These are phyloP conservation scores for Nemania serpens DNA, from an alignment of 2,329 filamentous ascomycete species.

Conservation along the genomic window DNA sequence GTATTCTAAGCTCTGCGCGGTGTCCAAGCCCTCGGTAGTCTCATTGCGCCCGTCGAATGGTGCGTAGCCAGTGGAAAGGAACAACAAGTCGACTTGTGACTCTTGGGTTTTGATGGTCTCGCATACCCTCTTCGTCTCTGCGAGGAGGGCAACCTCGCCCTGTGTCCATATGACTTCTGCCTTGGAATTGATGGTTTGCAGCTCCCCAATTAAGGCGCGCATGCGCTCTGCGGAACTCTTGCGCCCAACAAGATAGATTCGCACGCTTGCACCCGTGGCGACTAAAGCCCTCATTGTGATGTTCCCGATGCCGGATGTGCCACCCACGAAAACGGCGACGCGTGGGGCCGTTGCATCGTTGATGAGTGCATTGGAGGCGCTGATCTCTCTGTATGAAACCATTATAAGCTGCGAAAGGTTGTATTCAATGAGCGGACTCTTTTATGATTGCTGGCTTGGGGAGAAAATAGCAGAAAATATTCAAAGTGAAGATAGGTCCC, in stretches of 20 bases:
- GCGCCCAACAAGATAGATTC: conserved; percentile 51
- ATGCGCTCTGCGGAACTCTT: conserved; percentile 41
- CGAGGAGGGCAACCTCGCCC: conserved; percentile 51
- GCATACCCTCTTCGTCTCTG: conserved; percentile 48
- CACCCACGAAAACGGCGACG: conserved; percentile 51
- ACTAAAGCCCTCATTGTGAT: conserved; percentile 46
- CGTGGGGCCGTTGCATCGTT: conserved; percentile 44
- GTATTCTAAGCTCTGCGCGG: conserved; percentile 46
- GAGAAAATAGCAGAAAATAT: too few relatives aligned
- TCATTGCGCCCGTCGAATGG: conserved; percentile 46
- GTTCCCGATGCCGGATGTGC: conserved; percentile 53
- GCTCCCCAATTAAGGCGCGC: conserved; percentile 43
- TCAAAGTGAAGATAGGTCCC: too few relatives aligned
- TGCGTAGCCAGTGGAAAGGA: conserved; percentile 50
- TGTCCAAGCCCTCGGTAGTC: conserved; percentile 50
- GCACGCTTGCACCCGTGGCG: conserved; percentile 41
- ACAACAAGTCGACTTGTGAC: conserved; percentile 48
- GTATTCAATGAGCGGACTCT: too few relatives aligned
- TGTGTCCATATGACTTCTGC: conserved; percentile 50
- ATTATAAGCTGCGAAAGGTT: conserved; percentile 28
- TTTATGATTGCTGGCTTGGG: too few relatives aligned
- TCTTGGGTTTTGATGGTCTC: conserved; percentile 46
- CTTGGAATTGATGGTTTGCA: conserved; percentile 44
- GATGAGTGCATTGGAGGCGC: conserved; percentile 47
- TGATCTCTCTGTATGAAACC: conserved; percentile 45